Conservation (phyloP, 2,329 filamentous ascomycete genomes). For the Helminthosporium solani region DNA sequence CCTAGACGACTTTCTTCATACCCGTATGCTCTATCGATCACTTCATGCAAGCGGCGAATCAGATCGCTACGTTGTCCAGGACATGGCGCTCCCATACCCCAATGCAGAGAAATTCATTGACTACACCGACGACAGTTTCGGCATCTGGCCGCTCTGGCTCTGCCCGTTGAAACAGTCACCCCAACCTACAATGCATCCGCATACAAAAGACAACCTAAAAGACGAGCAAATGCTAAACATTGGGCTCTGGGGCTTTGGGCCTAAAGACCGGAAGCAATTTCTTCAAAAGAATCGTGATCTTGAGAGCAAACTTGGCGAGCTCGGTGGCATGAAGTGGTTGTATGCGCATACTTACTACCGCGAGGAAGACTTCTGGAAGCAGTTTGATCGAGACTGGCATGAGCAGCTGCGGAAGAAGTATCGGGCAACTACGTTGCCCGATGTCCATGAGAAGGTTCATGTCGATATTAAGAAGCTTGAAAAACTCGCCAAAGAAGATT, state of each 20-base stretch:
- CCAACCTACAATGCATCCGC: slow-evolving; percentile 38
- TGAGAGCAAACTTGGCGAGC: slow-evolving; percentile 59
- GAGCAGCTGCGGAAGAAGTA: slow-evolving; percentile 61
- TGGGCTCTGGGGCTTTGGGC: slow-evolving; percentile 76
- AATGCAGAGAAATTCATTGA: slow-evolving; percentile 48
- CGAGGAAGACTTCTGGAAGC: slow-evolving; percentile 67
- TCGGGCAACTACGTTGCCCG: slow-evolving; percentile 59
- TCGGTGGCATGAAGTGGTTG: slow-evolving; percentile 68
- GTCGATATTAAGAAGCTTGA: slow-evolving; percentile 41
- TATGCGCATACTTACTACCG: slow-evolving; percentile 70
- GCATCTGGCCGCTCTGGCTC: slow-evolving; percentile 52
- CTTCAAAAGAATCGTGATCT: slow-evolving; percentile 60
- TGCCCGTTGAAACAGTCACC: slow-evolving; percentile 46
- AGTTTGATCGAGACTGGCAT: slow-evolving; percentile 63
- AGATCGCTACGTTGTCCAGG: slow-evolving; percentile 64
- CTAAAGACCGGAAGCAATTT: slow-evolving; percentile 43
- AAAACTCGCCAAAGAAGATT: slow-evolving; percentile 24
- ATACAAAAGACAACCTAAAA: slow-evolving; percentile 29
- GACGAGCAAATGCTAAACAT: slow-evolving; percentile 54
- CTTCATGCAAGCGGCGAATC: slow-evolving; percentile 62
- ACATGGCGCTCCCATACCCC: slow-evolving; percentile 54
- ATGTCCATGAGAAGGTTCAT: slow-evolving; percentile 68
- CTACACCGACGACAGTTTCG: slow-evolving; percentile 42
- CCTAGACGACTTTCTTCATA: slow-evolving; percentile 64
- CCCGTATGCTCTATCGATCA: slow-evolving; percentile 65